A percentile compares a stretch with the other conserved stretches of the same genome.
Conservation (phyloP, 2,329 filamentous ascomycete genomes). For the Lachnellula cervina region DNA sequence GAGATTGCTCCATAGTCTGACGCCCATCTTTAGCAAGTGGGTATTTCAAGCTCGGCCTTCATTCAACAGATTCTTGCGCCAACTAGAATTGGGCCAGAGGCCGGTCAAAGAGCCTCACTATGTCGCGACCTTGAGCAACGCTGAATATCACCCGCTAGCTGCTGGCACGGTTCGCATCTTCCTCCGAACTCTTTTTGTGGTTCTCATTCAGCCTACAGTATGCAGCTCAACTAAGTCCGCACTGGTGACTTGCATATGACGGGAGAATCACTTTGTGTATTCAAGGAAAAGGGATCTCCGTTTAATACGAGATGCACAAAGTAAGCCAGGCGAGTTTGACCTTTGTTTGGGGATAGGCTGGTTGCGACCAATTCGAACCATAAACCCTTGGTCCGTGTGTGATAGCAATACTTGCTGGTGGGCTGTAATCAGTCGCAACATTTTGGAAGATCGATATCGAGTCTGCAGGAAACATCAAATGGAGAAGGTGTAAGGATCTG, state of each 20-base stretch:
- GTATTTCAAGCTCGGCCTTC: too few species aligned
- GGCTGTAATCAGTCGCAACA: not conserved
- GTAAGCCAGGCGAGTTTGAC: slow-evolving; percentile 11
- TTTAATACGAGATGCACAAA: not conserved
- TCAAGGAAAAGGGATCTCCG: not conserved
- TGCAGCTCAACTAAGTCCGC: slow-evolving; percentile 6
- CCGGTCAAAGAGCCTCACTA: not conserved
- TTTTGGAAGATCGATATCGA: not conserved
- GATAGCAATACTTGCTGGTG: not conserved
- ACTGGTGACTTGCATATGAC: slow-evolving; percentile 9
- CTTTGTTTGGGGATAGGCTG: slow-evolving; percentile 16
- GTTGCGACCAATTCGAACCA: not conserved
- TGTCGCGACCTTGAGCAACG: not conserved
- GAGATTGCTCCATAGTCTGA: too few species aligned
- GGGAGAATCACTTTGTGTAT: not conserved
- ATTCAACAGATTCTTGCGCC: not conserved
- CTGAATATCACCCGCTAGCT: not conserved
- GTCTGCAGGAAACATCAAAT: not conserved
- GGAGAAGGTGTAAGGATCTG: not conserved
- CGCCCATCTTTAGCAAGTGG: too few species aligned
- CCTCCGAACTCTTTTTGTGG: slow-evolving; percentile 2
- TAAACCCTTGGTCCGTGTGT: slow-evolving; percentile 21
- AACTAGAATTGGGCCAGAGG: not conserved
- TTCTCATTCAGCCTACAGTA: slow-evolving; percentile 18
- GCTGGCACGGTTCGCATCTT: slow-evolving; percentile 11